phyloP scores from a whole-genome alignment of 495 filamentous ascomycete species.

The Penicillium parvum region DNA sequence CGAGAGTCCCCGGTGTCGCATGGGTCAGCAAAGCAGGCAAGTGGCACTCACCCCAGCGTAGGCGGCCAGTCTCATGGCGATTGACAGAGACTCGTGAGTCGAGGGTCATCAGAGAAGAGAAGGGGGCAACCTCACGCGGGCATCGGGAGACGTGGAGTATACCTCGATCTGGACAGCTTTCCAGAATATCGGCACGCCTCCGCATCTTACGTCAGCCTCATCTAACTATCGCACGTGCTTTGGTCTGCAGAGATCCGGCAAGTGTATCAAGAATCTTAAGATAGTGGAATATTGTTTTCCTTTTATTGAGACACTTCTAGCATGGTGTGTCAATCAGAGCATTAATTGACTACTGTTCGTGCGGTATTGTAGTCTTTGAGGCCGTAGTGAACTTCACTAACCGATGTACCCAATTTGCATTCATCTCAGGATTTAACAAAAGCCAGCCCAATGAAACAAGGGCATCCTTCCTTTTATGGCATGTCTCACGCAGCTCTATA shows the following conservation, averaged over 20 bases:
- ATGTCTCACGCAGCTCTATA: no score
- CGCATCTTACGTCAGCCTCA: constrained; percentile 38
- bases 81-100: constrained; percentile 21
- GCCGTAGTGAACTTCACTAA: no score
- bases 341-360: no score
- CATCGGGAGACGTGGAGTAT: constrained; percentile 21
- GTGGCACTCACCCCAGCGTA: constrained; percentile 46
- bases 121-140: constrained; percentile 13
- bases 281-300: background rate
- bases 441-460: no score
- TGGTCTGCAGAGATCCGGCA: background rate
- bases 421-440: no score
- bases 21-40: background rate
- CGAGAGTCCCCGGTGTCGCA: background rate
- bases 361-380: no score
- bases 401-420: no score
- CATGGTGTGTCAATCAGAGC: background rate
- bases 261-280: no score
- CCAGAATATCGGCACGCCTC: constrained; percentile 20
- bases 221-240: constrained; percentile 13
- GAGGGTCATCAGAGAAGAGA: constrained; percentile 30
- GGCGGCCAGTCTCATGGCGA: constrained; percentile 49
- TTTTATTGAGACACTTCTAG: background rate
- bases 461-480: no score
- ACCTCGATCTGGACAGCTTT: constrained; percentile 41